Conservation (phyloP, 345 rosid species). For the Sisymbrium irio region DNA sequence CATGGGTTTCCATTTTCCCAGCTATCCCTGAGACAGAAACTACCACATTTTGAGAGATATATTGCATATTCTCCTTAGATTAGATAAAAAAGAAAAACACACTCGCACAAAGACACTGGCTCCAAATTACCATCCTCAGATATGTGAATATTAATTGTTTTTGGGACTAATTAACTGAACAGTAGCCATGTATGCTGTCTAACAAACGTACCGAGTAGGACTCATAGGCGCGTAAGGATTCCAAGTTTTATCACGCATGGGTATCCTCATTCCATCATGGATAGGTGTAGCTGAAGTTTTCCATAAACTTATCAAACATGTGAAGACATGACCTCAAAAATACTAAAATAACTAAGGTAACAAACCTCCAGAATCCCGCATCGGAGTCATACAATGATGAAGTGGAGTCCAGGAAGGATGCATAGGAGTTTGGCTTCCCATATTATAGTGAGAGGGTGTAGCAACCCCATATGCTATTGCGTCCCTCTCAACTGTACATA, state of each 20-base stretch:
- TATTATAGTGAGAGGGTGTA: conserved; percentile 51
- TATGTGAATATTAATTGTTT: not conserved
- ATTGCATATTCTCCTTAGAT: too few relatives aligned
- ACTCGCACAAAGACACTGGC: not conserved
- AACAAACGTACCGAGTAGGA: conserved; percentile 62
- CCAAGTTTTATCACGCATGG: conserved; percentile 89
- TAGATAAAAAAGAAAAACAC: too few relatives aligned
- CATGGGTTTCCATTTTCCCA: conserved; percentile 90
- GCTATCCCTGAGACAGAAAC: conserved; percentile 49
- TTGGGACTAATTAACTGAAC: not conserved
- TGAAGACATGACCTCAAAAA: not conserved
- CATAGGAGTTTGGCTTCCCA: conserved; percentile 92
- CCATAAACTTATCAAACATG: conserved; percentile 7
- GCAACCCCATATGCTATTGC: conserved; percentile 51
- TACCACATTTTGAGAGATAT: not conserved
- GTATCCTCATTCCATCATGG: conserved; percentile 96
- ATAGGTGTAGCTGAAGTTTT: conserved; percentile 68
- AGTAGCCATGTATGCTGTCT: not conserved
- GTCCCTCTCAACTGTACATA: conserved; percentile 68
- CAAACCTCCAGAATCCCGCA: conserved; percentile 75
- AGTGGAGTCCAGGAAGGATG: conserved; percentile 88
- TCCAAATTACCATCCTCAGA: not conserved
- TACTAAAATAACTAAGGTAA: not conserved
- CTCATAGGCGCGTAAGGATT: conserved; percentile 84
- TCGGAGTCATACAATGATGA: conserved; percentile 83